Evolutionary conservation across 352 stramenopile species (phyloP).

Genomic region (Pythium plurisporium): DNA sequence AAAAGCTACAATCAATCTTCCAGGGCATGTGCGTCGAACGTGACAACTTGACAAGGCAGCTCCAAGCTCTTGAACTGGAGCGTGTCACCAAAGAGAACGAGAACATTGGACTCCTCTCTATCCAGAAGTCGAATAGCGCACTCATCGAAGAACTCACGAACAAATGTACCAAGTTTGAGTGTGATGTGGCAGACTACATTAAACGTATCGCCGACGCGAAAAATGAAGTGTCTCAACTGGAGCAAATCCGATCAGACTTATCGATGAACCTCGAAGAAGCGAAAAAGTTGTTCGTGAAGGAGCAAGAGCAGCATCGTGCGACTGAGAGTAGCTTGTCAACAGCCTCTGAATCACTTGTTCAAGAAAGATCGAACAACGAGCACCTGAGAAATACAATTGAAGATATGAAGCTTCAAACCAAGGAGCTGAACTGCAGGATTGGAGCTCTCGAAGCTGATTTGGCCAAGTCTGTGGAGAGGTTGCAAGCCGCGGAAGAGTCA

Average conservation of each 20-base stretch:
- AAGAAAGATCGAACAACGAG: neutral
- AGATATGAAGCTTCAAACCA: neutral
- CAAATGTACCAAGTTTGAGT: neutral
- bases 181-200: neutral
- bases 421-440: neutral
- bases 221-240: neutral
- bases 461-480: neutral
- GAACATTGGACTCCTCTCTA: neutral
- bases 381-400: neutral
- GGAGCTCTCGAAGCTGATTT: neutral
- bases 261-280: neutral
- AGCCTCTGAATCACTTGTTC: neutral
- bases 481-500: slow-evolving; percentile 14
- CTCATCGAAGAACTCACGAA: neutral
- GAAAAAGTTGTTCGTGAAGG: neutral
- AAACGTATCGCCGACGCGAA: neutral
- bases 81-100: neutral
- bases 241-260: neutral
- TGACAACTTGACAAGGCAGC: neutral
- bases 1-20: neutral
- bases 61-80: neutral
- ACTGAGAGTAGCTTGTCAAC: neutral
- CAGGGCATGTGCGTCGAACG: neutral
- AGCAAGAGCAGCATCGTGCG: neutral
- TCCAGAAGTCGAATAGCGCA: neutral